Base-by-base conservation (phyloP, 768 basidiomycete genomes). In the Chiua virens region DNA sequence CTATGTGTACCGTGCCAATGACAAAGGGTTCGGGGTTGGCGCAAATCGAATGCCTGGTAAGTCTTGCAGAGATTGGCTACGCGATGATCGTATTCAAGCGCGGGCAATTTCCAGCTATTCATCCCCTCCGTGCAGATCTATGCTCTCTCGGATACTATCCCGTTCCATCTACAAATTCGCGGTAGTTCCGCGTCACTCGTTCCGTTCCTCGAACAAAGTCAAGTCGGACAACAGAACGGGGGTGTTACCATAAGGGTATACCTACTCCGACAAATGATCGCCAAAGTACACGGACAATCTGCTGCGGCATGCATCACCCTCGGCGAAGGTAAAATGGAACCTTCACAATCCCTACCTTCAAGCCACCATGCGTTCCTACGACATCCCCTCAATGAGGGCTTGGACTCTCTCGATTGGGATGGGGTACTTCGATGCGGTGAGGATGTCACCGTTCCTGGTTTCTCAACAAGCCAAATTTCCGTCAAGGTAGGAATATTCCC, bases 91-190 rank as follows among this genome's bases (percentile, higher is more conserved):
- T 22, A 30, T 40, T 50, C 34, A 45, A 50, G 49, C 15, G 22
- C 52, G 25, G 20, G n/a, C n/a, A 11, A 41, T 30, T 36, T 20
- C 55, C 32, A 87, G 86, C 62, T 86, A 13, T 82, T 87, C 61
- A 69, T 86, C 17, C 86, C 86, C 11, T 72, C 74, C 7, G 75
- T 74, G 13, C 78, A 77, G 42, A 74, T 78, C 17, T 87, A 77
- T 65, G 77, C 78, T 8, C 37, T 84, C 27, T 60, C 70, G 10
- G 82, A 86, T 54, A 72, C 69, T 17, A 83, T 87, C 9, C 83
- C 84, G 8, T 82, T 87, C 64, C 82, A 86, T 58, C 60, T 88
- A 17, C 86, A 87, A 55, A 70, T 87, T 32, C 73, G 73, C 25
- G 83, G 77, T 10, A 70, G 71, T 18, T 55, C 73, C 2, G 59